Evolutionary conservation across 2,329 filamentous ascomycete genomes (phyloP).

Genomic region (Alternaria gansuensis): DNA sequence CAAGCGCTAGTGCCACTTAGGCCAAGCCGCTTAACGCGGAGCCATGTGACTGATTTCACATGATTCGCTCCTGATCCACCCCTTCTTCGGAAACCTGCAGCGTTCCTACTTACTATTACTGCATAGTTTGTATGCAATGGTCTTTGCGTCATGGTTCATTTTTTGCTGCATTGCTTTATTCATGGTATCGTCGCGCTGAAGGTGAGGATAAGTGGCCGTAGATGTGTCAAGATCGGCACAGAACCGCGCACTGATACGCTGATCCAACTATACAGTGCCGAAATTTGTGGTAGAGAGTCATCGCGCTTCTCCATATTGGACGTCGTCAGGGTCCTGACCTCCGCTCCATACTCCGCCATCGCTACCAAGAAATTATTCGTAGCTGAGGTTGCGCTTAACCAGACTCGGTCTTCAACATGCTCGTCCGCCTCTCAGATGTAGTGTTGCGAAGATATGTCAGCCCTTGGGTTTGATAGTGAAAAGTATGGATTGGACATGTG

Average conservation of each 20-base stretch:
- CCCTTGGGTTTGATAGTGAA: not conserved
- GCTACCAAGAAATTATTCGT: not conserved
- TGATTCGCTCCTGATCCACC: slow-evolving; percentile 15
- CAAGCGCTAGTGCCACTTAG: slow-evolving; percentile 19
- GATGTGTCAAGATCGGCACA: no score
- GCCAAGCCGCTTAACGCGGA: slow-evolving; percentile 25
- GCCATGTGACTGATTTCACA: slow-evolving; percentile 21
- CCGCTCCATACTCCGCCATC: not conserved
- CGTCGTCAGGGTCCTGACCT: no score
- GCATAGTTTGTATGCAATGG: not conserved
- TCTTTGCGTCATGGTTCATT: not conserved
- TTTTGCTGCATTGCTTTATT: not conserved
- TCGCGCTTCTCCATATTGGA: not conserved
- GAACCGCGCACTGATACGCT: no score
- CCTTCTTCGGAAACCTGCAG: slow-evolving; percentile 3
- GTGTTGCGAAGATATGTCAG: no score
- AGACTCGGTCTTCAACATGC: no score
- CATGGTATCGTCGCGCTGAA: not conserved
- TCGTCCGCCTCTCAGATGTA: no score
- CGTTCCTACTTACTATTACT: not conserved
- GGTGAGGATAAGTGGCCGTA: not conserved
- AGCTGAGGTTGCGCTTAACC: not conserved
- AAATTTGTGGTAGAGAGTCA: not conserved
- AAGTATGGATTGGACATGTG: not conserved
- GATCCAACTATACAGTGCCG: no score